phyloP scores from a whole-genome alignment of 2,329 filamentous ascomycete species.

The Aspergillus unguis region DNA sequence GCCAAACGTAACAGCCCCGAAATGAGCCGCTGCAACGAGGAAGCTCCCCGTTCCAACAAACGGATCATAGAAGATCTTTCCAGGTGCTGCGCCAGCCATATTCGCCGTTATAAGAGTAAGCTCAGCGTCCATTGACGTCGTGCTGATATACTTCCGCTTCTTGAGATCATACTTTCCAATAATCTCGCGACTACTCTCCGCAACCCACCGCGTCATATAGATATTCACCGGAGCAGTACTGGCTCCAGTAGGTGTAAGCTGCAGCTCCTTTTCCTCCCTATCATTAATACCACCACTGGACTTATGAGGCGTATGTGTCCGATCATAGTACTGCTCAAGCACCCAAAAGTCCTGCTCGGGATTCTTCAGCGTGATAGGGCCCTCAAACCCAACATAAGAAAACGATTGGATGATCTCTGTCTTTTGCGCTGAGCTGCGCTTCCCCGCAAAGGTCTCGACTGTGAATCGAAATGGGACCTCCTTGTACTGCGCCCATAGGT shows the following conservation, averaged over 20 bases:
- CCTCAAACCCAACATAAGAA: constrained; percentile 71
- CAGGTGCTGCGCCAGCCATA: constrained; percentile 75
- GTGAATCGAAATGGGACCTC: constrained; percentile 74
- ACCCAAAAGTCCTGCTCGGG: constrained; percentile 74
- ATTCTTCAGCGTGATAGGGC: constrained; percentile 71
- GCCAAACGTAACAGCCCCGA: constrained; percentile 77
- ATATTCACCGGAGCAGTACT: constrained; percentile 57
- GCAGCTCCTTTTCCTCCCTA: too few species aligned
- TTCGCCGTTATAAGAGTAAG: constrained; percentile 89
- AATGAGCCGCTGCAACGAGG: constrained; percentile 82
- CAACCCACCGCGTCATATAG: constrained; percentile 71
- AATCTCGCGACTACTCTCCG: constrained; percentile 62
- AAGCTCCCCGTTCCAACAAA: constrained; percentile 96
- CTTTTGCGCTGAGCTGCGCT: constrained; percentile 61
- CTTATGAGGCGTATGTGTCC: constrained; percentile 6
- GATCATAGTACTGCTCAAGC: constrained; percentile 72
- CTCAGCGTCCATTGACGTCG: constrained; percentile 96
- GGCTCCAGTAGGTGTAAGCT: constrained; percentile 36
- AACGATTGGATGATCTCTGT: constrained; percentile 79
- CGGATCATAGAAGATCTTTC: constrained; percentile 87
- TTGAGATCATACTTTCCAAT: constrained; percentile 81
- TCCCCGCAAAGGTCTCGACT: constrained; percentile 77
- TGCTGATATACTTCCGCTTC: constrained; percentile 88
- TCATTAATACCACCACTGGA: constrained; percentile 23
- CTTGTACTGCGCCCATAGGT: constrained; percentile 66